Evolutionary conservation across 1,284 basidiomycete genomes (phyloP).

Genomic region (Apiotrichum montevideense): DNA sequence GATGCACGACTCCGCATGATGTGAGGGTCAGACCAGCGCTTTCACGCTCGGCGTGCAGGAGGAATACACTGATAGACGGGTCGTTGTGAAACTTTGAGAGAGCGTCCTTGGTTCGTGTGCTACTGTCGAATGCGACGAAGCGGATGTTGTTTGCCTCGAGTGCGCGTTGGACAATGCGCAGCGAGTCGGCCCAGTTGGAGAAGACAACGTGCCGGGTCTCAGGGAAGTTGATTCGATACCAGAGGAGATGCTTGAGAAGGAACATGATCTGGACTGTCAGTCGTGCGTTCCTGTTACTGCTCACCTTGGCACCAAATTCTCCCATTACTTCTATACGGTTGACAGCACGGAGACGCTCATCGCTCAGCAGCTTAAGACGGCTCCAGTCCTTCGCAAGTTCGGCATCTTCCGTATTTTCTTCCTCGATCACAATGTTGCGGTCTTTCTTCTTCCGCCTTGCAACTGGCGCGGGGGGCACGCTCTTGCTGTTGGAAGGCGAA

Average conservation of each 20-base stretch:
- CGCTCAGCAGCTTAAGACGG: slow-evolving; percentile 27
- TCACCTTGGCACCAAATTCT: slow-evolving; percentile 43
- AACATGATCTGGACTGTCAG: slow-evolving; percentile 35
- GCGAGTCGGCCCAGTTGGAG: slow-evolving; percentile 43
- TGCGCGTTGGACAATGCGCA: slow-evolving; percentile 42
- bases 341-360: slow-evolving; percentile 21
- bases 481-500: no score
- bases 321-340: slow-evolving; percentile 37
- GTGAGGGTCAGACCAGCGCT: slow-evolving; percentile 46
- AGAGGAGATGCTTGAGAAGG: slow-evolving; percentile 40
- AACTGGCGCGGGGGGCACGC: no score
- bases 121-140: slow-evolving; percentile 32
- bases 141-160: slow-evolving; percentile 33
- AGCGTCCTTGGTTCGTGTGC: slow-evolving; percentile 30
- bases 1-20: slow-evolving; percentile 42
- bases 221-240: slow-evolving; percentile 22
- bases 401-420: not conserved
- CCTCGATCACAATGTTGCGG: no score
- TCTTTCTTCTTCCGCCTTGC: no score
- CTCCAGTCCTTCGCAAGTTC: slow-evolving; percentile 20
- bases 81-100: slow-evolving; percentile 40
- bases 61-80: slow-evolving; percentile 39
- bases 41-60: slow-evolving; percentile 45
- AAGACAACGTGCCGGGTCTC: slow-evolving; percentile 43
- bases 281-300: slow-evolving; percentile 2